Conservation (phyloP, 169 alveolate genomes). For the Plasmodium vivax region DNA sequence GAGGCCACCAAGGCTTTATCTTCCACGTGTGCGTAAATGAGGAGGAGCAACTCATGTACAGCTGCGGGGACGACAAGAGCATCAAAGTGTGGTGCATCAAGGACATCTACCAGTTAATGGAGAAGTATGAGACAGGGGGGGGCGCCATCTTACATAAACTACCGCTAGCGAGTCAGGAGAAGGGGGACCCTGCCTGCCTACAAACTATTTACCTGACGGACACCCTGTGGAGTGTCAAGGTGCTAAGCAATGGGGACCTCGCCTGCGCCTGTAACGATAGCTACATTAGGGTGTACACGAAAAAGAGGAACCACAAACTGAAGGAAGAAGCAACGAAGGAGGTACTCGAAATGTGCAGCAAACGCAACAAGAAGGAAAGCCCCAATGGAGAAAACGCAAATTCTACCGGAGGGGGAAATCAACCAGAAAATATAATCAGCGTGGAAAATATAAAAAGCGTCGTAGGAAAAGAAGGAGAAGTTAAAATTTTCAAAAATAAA, state of each 20-base stretch:
- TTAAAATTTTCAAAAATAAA: conserved; percentile 46
- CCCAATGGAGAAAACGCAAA: conserved; percentile 5
- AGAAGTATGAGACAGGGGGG: conserved; percentile 2
- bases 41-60: conserved; percentile 52
- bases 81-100: conserved; percentile 50
- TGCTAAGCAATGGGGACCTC: conserved; percentile 15
- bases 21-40: conserved; percentile 64
- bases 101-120: conserved; percentile 44
- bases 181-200: conserved; percentile 1
- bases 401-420: not conserved
- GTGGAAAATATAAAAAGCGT: conserved; percentile 34
- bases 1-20: conserved; percentile 48
- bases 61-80: conserved; percentile 61
- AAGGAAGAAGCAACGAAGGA: not conserved
- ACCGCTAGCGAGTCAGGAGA: not conserved
- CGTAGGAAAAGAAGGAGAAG: conserved; percentile 62
- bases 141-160: not conserved
- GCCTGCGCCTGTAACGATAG: conserved; percentile 59
- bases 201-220: conserved; percentile 47
- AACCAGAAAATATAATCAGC: not conserved
- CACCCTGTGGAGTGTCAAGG: conserved; percentile 43
- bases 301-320: conserved; percentile 18
- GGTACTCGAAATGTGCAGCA: not conserved
- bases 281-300: conserved; percentile 43
- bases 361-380: not conserved